These are phyloP conservation scores for Diatrype stigma DNA, from an alignment of 2,329 filamentous ascomycete species.

Conservation along the genomic window DNA sequence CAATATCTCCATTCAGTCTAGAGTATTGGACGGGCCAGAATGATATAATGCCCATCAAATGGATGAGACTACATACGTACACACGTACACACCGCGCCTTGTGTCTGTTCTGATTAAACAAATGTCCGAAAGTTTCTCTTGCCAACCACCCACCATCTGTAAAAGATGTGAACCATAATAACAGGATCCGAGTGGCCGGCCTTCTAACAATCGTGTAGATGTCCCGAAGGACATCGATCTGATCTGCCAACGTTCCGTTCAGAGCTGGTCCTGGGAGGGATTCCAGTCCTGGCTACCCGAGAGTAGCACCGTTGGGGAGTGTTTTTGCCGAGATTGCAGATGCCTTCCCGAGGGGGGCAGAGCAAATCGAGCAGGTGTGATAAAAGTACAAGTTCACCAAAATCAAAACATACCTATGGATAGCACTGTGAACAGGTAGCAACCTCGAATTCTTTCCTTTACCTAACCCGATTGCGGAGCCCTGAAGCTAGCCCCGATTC, in stretches of 20 bases:
- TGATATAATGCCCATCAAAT: too few species aligned
- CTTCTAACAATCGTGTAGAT: slow-evolving; percentile 30
- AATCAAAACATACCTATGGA: slow-evolving; percentile 22
- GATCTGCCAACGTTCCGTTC: slow-evolving; percentile 82
- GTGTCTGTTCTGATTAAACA: too few species aligned
- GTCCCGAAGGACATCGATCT: slow-evolving; percentile 28
- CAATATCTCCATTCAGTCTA: too few species aligned
- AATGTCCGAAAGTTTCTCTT: slow-evolving; percentile 37
- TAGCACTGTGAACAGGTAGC: slow-evolving; percentile 18
- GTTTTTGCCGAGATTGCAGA: slow-evolving; percentile 1
- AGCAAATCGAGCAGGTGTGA: slow-evolving; percentile 5
- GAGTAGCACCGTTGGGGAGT: slow-evolving; percentile 70
- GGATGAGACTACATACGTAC: too few species aligned
- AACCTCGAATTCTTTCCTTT: slow-evolving; percentile 21
- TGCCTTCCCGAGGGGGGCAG: slow-evolving; percentile 12
- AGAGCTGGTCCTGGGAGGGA: slow-evolving; percentile 65
- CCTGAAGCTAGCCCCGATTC: slow-evolving; percentile 4
- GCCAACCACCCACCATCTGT: slow-evolving; percentile 29
- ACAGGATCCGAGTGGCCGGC: slow-evolving; percentile 25
- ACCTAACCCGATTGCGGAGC: slow-evolving; percentile 15
- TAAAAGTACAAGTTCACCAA: slow-evolving; percentile 1
- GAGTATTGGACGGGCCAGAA: too few species aligned
- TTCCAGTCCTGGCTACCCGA: slow-evolving; percentile 66
- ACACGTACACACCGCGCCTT: too few species aligned
- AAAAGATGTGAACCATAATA: slow-evolving; percentile 15